Percentiles rank a stretch among this genome's conserved stretches.
Evolutionary conservation across 345 rosid species (phyloP).

Genomic region (Citrus reticulata): DNA sequence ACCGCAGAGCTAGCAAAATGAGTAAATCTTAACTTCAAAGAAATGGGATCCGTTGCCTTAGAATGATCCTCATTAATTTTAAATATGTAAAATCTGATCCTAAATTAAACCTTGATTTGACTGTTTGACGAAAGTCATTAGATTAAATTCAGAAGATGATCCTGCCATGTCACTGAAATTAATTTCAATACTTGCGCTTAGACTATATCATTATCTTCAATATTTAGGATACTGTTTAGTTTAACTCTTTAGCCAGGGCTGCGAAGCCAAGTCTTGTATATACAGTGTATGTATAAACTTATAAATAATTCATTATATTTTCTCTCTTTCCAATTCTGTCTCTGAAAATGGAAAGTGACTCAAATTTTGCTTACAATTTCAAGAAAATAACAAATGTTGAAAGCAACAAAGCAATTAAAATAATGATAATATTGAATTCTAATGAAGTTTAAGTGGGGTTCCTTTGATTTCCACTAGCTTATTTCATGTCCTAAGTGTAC

Average conservation of each 20-base stretch:
- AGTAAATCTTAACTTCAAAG: neutral
- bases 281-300: neutral
- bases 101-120: neutral
- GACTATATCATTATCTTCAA: neutral
- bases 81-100: neutral
- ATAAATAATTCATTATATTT: neutral
- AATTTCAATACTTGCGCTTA: neutral
- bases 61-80: neutral
- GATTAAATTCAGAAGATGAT: neutral
- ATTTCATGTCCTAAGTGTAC: conserved; percentile 22
- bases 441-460: conserved; percentile 46
- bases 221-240: neutral
- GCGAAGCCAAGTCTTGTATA: conserved; percentile 1
- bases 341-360: conserved; percentile 3
- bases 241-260: conserved; percentile 7
- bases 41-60: neutral
- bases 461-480: conserved; percentile 66
- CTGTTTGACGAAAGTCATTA: neutral
- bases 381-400: neutral
- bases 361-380: neutral
- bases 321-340: neutral
- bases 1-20: neutral
- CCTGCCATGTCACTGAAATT: neutral
- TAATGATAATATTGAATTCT: conserved; percentile 1
- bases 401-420: neutral